A percentile compares a stretch with the other conserved stretches of the same genome.
phyloP scores from a whole-genome alignment of 140 eudicot species.

The Anethum foeniculum region DNA sequence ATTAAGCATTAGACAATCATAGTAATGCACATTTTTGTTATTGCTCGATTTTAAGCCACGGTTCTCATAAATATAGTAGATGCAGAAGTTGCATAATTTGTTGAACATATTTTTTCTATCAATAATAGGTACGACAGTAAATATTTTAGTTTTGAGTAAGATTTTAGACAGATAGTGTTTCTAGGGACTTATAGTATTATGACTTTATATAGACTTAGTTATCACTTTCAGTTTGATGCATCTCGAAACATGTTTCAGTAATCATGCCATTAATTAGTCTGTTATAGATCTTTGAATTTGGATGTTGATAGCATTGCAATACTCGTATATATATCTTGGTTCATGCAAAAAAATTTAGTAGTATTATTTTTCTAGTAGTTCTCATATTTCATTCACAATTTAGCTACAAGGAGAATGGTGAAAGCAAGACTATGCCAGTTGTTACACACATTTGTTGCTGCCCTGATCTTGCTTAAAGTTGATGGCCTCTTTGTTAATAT shows the following conservation, averaged over 20 bases:
- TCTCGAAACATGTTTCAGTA: neutral
- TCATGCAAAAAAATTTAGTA: neutral
- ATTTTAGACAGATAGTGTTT: neutral
- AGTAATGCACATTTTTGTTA: neutral
- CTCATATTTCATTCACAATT: neutral
- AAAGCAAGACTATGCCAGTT: constrained; percentile 22
- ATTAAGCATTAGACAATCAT: neutral
- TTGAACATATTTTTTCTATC: neutral
- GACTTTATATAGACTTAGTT: neutral
- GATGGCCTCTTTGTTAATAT: constrained; percentile 52
- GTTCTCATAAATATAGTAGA: neutral
- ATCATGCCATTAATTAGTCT: neutral
- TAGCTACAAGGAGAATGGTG: constrained; percentile 26
- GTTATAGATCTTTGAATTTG: neutral
- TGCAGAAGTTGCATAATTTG: neutral
- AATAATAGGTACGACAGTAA: neutral
- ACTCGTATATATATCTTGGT: neutral
- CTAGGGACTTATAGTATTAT: neutral
- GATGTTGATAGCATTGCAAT: neutral
- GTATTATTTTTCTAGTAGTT: neutral
- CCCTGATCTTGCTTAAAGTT: constrained; percentile 32
- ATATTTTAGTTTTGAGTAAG: neutral
- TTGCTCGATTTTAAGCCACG: neutral
- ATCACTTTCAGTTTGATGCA: neutral
- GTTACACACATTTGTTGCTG: constrained; percentile 25